These are phyloP conservation scores for Amaranthus cruentus DNA, from an alignment of 148 eudicot species.

Conservation along the genomic window DNA sequence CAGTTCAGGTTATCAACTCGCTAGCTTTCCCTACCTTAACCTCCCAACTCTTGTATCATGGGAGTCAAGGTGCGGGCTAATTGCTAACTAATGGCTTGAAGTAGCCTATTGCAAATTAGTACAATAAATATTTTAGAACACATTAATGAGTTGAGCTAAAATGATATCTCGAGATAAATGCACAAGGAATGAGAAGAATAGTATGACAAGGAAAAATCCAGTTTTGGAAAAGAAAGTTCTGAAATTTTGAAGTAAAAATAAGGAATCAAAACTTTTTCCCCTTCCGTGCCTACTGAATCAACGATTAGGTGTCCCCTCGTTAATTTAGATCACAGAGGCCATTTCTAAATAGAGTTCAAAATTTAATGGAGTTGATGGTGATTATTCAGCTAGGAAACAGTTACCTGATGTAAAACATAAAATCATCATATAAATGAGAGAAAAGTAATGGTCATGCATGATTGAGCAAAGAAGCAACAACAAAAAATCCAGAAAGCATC, in stretches of 20 bases:
- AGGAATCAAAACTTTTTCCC: too few relatives aligned
- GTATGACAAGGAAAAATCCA: neutral
- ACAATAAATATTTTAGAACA: neutral
- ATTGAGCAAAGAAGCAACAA: neutral
- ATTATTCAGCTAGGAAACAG: neutral
- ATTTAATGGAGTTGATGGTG: neutral
- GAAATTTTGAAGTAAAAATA: neutral
- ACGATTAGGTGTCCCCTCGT: too few relatives aligned
- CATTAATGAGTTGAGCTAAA: neutral
- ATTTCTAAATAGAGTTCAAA: neutral
- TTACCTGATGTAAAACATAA: neutral
- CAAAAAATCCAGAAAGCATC: neutral
- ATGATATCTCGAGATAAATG: neutral
- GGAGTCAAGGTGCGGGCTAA: too few relatives aligned
- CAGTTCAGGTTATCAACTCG: neutral
- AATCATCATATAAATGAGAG: neutral
- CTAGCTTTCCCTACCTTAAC: neutral
- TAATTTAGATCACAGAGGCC: too few relatives aligned
- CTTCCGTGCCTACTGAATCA: too few relatives aligned
- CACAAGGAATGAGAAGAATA: neutral
- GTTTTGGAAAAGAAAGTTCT: neutral
- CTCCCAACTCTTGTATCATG: neutral
- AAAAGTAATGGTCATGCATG: neutral
- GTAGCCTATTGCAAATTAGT: neutral
- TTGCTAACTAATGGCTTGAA: neutral